A percentile compares a stretch with the other conserved stretches of the same genome.
These are phyloP conservation scores for Chlamydomonas reinhardtii DNA, from an alignment of 163 green algal species.

Conservation along the genomic window DNA sequence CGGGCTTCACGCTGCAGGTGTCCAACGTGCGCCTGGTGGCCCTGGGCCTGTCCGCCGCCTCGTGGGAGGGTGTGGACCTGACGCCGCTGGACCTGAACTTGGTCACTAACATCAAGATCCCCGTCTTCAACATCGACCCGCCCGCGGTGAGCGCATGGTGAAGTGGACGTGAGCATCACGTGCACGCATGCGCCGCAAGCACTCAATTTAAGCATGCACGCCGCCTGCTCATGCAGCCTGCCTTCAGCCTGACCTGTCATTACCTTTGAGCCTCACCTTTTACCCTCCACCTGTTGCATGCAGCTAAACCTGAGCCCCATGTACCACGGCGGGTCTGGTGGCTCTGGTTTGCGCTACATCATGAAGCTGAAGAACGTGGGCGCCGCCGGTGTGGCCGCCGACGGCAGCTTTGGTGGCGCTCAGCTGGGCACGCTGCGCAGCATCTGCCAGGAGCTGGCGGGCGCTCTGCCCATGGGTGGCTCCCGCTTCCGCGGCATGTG, in stretches of 20 bases:
- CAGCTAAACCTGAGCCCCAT: too few species aligned
- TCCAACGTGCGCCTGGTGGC: constrained; percentile 26
- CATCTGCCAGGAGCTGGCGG: constrained; percentile 57
- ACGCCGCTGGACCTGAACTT: not conserved
- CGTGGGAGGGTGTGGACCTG: not conserved
- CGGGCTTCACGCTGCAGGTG: constrained; percentile 55
- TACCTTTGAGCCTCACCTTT: too few species aligned
- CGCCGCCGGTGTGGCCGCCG: too few species aligned
- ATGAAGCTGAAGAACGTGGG: constrained; percentile 55
- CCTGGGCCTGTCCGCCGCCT: constrained; percentile 20
- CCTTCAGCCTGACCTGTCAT: too few species aligned
- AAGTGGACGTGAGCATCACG: too few species aligned
- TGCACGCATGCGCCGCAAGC: too few species aligned
- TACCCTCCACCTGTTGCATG: too few species aligned
- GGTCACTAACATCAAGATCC: not conserved
- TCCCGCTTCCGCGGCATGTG: constrained; percentile 58
- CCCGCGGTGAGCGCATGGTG: not conserved
- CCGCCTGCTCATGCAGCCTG: too few species aligned
- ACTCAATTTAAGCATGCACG: too few species aligned
- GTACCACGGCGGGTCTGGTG: too few species aligned
- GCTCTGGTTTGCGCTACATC: constrained; percentile 51
- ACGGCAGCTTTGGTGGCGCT: not conserved
- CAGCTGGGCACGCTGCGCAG: constrained; percentile 22
- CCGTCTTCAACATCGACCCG: constrained; percentile 49
- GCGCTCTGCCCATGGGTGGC: constrained; percentile 23